Base-by-base conservation (phyloP, 1,284 basidiomycete genomes). In the Ustilago nuda region DNA sequence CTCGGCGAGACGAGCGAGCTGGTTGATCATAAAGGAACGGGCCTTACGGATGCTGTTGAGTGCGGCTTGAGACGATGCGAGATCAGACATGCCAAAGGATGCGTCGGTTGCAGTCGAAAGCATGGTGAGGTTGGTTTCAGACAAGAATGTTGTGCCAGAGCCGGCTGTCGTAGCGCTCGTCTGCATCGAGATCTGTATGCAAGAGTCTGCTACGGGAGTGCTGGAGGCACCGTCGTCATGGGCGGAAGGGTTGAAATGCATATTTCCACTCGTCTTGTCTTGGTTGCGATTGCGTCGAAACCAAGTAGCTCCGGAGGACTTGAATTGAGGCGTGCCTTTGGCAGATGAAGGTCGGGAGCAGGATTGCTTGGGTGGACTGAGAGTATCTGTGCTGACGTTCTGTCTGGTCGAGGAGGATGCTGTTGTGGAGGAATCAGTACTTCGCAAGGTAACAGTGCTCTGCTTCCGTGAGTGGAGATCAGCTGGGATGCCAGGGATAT, bases 1-100 rank as follows among this genome's bases (percentile, higher is more conserved):
- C 13, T 54, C 57, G 2, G 66, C n/a, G 32, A 76, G 52, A 56
- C 65, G 61, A 27, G 57, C 53, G 5, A 82, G 66, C 58, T 80
- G 73, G 12, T 63, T 56, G 43, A 67, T 62, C 55, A 82, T 66
- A 58, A 77, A 82, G 9, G 73, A 61, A 17, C 76, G 59, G 2
- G 80, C 78, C n/a, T 66, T 65, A 17, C 79, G 70, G 32, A 81
- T 66, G 52, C 66, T 66, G 23, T 79, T 72, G 45, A 77, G 68
- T n/a, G 74, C 76, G 8, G 67, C 65, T 9, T 68, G 56, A 35
- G 66, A 59, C n/a, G 71, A 65, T 6, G 70, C 61, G 2, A 72
- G 66, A 27, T 71, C 72, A 13, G 74, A 67, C 67, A 78, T 67
- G 63, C 69, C 76, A 15, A 76, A 75, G 0, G 76, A 72, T 12